Evolutionary conservation across 2,329 filamentous ascomycete species (phyloP), one percentile per base, ranked within the genome.

Genomic region (Ascosphaera apis): DNA sequence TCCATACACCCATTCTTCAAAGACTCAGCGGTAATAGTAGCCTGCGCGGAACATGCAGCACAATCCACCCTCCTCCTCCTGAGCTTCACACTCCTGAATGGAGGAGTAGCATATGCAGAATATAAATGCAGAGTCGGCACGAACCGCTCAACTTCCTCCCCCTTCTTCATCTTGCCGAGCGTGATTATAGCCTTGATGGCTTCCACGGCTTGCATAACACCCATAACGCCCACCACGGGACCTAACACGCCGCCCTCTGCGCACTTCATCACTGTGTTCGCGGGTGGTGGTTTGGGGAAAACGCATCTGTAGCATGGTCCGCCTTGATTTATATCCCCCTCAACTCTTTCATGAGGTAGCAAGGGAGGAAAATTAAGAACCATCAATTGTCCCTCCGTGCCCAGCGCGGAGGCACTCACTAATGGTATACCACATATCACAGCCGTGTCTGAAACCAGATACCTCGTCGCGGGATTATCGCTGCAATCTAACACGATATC

Each of bases 271-370:
- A 93, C 76, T 38, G 71, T 82, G 31, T 79, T 78, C 0, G 80
- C 69, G 0, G 86, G 83, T 0, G 88, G 84, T 0, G 88, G 84
- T 27, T 67, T 76, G 0, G 83, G 84, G 46, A 92, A 98, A 9
- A 95, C 69, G 49, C 88, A 98, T 31, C 88, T 68, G 55, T 98
- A 98, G 54, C 88, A 98, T 0, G 86, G 84, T 0, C 83, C 79
- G 23, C 77, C 75, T 0, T 57, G 48, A 2, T 50, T 37, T 35
- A 69, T 55, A 1, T 73, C 74, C 21, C n/a, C n/a, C n/a, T n/a
- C n/a, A n/a, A n/a, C n/a, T n/a, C n/a, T n/a, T n/a, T n/a, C n/a
- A n/a, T n/a, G n/a, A 7, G 65, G 61, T 2, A 68, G 59, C 5
- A 62, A 58, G 1, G 81, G 69, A 1, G 84, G 84, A 40, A 75